Evolutionary conservation across 2,329 filamentous ascomycete genomes (phyloP).

Genomic region (Penicillium fuscoglaucum): DNA sequence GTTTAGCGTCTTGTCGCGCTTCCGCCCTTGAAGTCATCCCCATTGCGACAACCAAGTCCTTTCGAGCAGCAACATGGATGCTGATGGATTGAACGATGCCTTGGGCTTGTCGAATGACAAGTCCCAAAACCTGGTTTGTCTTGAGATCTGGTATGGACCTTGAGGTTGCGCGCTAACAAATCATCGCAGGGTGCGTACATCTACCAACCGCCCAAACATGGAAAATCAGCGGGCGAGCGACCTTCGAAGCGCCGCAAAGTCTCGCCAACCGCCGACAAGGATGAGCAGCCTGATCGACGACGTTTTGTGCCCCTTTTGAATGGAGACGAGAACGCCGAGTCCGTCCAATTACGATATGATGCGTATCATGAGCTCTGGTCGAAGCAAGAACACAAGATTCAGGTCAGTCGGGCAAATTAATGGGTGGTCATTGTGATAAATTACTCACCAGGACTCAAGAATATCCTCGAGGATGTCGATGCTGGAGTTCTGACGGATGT

Average conservation of each 20-base stretch:
- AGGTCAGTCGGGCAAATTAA: constrained; percentile 28
- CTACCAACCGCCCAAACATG: constrained; percentile 55
- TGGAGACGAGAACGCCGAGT: constrained; percentile 38
- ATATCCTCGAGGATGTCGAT: constrained; percentile 42
- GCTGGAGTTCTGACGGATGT: constrained; percentile 41
- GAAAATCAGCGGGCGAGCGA: constrained; percentile 38
- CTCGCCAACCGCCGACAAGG: constrained; percentile 37
- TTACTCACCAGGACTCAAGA: constrained; percentile 25
- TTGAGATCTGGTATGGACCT: background rate
- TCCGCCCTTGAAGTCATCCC: constrained; percentile 24
- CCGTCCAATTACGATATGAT: constrained; percentile 37
- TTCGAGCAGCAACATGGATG: constrained; percentile 20
- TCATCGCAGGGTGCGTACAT: constrained; percentile 60
- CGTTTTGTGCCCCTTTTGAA: constrained; percentile 43
- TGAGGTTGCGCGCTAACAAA: constrained; percentile 19
- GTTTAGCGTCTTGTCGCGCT: constrained; percentile 33
- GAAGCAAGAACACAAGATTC: constrained; percentile 41
- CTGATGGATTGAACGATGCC: constrained; percentile 26
- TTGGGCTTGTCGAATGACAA: constrained; percentile 29
- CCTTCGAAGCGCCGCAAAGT: constrained; percentile 61
- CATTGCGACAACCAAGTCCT: constrained; percentile 15
- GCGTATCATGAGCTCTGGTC: constrained; percentile 44
- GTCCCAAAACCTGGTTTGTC: constrained; percentile 33
- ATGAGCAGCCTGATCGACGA: constrained; percentile 15
- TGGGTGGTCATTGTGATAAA: background rate